Evolutionary conservation across 495 filamentous ascomycete genomes (phyloP).

Genomic region (Xylaria telfairii): DNA sequence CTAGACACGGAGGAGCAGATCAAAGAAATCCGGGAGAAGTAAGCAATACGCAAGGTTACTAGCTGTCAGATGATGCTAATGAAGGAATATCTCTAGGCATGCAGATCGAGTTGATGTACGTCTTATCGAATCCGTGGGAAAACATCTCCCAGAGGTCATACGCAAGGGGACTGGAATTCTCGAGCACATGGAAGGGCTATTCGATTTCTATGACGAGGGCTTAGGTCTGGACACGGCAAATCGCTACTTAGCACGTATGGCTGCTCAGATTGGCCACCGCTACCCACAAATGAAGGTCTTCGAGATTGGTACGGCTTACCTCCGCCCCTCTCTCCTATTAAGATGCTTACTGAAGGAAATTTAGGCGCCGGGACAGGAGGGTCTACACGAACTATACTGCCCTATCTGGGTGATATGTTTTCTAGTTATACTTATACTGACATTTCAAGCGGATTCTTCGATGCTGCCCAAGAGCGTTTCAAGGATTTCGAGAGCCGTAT

Average conservation of each 20-base stretch:
- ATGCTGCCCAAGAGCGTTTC: conserved; percentile 36
- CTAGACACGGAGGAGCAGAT: neutral
- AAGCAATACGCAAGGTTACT: neutral
- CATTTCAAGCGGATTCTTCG: conserved; percentile 51
- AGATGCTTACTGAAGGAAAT: neutral
- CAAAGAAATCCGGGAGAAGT: neutral
- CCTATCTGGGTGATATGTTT: conserved; percentile 29
- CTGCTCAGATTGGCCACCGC: neutral
- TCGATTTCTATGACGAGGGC: neutral
- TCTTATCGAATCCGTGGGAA: neutral
- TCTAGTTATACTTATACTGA: conserved; percentile 59
- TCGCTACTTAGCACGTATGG: neutral
- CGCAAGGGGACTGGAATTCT: neutral
- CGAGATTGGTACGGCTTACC: neutral
- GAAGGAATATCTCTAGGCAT: neutral
- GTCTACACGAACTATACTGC: conserved; percentile 43
- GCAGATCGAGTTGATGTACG: neutral
- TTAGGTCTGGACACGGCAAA: neutral
- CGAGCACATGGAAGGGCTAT: neutral
- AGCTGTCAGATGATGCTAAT: too few relatives aligned
- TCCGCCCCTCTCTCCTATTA: neutral
- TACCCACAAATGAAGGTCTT: neutral
- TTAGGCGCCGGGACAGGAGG: conserved; percentile 47
- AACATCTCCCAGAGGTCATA: neutral
- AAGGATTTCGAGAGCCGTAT: conserved; percentile 43